Base-by-base conservation (phyloP, 2,329 filamentous ascomycete genomes). In the Thermoascus crustaceus region DNA sequence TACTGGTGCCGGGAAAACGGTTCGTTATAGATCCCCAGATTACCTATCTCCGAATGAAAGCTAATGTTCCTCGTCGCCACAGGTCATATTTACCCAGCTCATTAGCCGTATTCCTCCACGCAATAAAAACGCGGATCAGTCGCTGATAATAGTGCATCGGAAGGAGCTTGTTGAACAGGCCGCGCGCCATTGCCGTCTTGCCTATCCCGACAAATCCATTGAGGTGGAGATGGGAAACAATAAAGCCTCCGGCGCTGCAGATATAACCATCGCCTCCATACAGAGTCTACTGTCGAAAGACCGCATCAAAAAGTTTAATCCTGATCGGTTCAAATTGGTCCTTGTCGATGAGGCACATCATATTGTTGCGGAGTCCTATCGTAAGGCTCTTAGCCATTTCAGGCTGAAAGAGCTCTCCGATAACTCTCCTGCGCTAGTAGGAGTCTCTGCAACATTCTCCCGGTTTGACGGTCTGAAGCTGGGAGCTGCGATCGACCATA, bases 261-360 rank as follows among this genome's bases (percentile, higher is more conserved):
- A 98, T 59, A 95, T 98, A 47, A 95, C 89, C 6, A 73, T 98
- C 34, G 91, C 89, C 29, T 95, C 89, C 21, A 73, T 98, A 22
- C 80, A 82, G 52, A 95, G 85, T 58, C 78, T 98, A 48, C 76
- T 72, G 5, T 93, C 85, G 4, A 75, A 76, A 8, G 75, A 80
- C 34, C 76, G 91, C 2, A 71, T 96, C n/a, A 54, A 60, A 22
- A 95, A 94, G 54, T 96, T 89, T 50, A 76, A 93, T 46, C 83
- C 87, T 0, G 60, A 59, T 0, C 68, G 67, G 5, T 96, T 89
- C 69, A 98, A 98, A 61, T 75, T 98, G 0, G 67, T 98, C 0
- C 72, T 98, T 2, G 89, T 98, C 3, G 91, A 98, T 46, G 91
- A 98, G 62, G 91, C 89, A 4, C 91, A 98, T 57, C 91, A 98